These are phyloP conservation scores for Cyamopsis tetragonoloba DNA, from an alignment of 306 rosid species.

Conservation along the genomic window DNA sequence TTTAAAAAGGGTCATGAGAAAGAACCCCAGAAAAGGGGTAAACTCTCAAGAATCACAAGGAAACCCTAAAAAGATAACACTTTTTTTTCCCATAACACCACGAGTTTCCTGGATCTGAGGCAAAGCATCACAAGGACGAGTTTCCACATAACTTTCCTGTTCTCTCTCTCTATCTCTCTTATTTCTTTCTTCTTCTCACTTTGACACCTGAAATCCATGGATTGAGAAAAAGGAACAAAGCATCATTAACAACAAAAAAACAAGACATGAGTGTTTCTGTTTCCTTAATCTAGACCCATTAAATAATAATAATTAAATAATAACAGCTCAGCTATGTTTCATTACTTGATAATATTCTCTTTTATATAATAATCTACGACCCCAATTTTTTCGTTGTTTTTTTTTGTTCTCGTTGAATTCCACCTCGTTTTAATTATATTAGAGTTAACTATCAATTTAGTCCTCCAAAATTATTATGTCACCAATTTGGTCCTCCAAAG, in stretches of 20 bases:
- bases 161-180: constrained; percentile 36
- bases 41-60: constrained; percentile 78
- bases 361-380: too few species aligned
- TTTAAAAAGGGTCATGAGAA: constrained; percentile 67
- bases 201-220: constrained; percentile 55
- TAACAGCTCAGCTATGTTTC: constrained; percentile 38
- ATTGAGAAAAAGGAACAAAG: constrained; percentile 28
- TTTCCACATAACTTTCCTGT: too few species aligned
- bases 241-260: constrained; percentile 33
- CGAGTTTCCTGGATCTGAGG: constrained; percentile 94
- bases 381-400: too few species aligned
- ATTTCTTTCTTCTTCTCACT: constrained; percentile 10
- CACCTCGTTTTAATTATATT: too few species aligned
- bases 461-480: too few species aligned
- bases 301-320: too few species aligned
- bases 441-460: too few species aligned
- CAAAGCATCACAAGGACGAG: constrained; percentile 50
- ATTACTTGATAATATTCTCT: too few species aligned
- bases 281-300: constrained; percentile 21
- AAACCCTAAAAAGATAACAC: constrained; percentile 52
- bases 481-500: too few species aligned
- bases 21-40: constrained; percentile 51
- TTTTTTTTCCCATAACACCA: constrained; percentile 36
- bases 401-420: too few species aligned
- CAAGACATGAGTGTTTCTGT: constrained; percentile 21